Conservation (phyloP, 768 basidiomycete genomes). For the Panaeolus papilionaceus region DNA sequence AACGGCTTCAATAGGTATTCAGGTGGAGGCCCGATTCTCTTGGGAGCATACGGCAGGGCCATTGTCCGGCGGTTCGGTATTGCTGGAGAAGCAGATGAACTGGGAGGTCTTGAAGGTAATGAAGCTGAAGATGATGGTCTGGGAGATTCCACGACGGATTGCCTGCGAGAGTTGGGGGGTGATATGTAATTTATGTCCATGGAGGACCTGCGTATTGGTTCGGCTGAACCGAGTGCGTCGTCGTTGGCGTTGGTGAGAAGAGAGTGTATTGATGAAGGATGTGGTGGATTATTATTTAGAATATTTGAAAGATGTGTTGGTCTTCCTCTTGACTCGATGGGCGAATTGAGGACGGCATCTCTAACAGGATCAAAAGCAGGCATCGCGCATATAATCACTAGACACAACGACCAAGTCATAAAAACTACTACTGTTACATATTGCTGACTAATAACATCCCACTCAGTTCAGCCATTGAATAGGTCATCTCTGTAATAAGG, state of each 20-base stretch:
- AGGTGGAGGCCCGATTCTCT: conserved; percentile 64
- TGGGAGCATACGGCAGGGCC: conserved; percentile 68
- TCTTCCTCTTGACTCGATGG: conserved; percentile 43
- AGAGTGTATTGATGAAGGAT: conserved; percentile 40
- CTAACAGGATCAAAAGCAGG: conserved; percentile 87
- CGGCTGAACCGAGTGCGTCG: conserved; percentile 32
- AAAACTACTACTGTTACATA: background rate
- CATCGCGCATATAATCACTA: conserved; percentile 36
- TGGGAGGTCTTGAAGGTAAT: conserved; percentile 34
- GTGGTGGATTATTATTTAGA: conserved; percentile 20
- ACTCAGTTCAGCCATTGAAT: conserved; percentile 53
- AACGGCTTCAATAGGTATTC: conserved; percentile 69
- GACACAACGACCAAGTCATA: background rate
- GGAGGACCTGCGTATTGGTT: conserved; percentile 34
- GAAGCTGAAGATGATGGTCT: conserved; percentile 46
- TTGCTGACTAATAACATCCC: conserved; percentile 32
- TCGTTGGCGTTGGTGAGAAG: conserved; percentile 25
- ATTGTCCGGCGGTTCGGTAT: conserved; percentile 43
- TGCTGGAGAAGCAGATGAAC: conserved; percentile 34
- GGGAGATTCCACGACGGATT: conserved; percentile 30
- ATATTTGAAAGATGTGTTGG: conserved; percentile 41
- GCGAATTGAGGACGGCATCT: conserved; percentile 85
- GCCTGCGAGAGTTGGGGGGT: conserved; percentile 25
- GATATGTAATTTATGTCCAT: conserved; percentile 37
- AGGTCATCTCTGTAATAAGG: conserved; percentile 56